Evolutionary conservation across 1,284 basidiomycete genomes (phyloP), one percentile per base, ranked within the genome.

Genomic region (Kwoniella shivajii): DNA sequence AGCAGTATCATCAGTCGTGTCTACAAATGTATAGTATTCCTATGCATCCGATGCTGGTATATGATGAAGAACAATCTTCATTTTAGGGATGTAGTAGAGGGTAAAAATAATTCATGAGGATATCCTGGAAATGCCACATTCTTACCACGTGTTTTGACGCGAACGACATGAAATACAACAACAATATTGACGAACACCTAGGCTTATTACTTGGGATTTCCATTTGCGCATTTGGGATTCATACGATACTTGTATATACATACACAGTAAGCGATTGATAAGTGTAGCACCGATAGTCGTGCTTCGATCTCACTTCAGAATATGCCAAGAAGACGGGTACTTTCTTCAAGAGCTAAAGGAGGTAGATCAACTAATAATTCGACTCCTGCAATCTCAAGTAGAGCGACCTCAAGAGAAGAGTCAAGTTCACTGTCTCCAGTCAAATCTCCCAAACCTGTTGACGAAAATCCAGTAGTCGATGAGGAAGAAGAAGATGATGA

Each of bases 361-460:
- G 31, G 16, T 36, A n/a, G n/a, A n/a, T 31, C 27, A n/a, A 36
- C 27, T 13, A 33, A 30, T 3, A 36, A 30, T 16, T 47, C 45
- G n/a, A 47, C 45, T 14, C 45, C 45, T 29, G 45, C 33, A 33
- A 33, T 27, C 10, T 47, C 45, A 4, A 47, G 45, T 26, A 18
- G 51, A 45, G 51, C 51, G 3, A 53, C 51, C 4, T 53, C 53
- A 2, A 22, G 45, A 42, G 48, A 45, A 10, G n/a, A n/a, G n/a
- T 59, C 57, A 39, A 56, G 53, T 6, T 56, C 53, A 14, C 54
- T 59, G 5, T 59, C 57, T 5, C 57, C 57, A 16, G 45, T 49
- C 48, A 59, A 56, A 29, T 56, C 53, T 1, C 13, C 49, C 22
- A 27, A 44, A 24, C 29, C 24, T 4, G 24, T 18, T 6, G 49